Evolutionary conservation across 2,329 filamentous ascomycete species (phyloP), one percentile per base, ranked within the genome.

Genomic region (Huntiella moniliformis): DNA sequence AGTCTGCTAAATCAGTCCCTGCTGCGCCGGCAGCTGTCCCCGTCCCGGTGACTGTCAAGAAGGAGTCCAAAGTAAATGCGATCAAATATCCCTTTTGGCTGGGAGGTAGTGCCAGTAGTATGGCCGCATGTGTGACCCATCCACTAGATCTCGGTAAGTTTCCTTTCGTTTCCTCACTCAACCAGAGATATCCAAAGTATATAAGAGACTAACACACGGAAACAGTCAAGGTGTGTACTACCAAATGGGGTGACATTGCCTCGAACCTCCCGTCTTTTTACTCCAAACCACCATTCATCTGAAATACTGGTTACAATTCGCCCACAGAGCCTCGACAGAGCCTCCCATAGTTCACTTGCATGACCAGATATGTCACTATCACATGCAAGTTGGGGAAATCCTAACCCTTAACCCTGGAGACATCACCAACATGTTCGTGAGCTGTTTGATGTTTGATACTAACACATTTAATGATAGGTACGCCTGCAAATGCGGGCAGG

Each of bases 101-200:
- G 61, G 91, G 91, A 52, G 91, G 91, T 47, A 94, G 84, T 59
- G 86, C 88, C 43, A 91, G 83, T 58, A 92, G 84, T 59, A 79
- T 91, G 68, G 88, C 88, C 34, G 87, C 88, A 38, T 79, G 77
- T 54, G 82, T 94, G 42, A 96, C 88, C 28, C 88, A 96, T 69
- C 88, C 88, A 42, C 68, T 96, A 58, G 87, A 95, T 72, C 70
- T 95, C 52, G 75, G 85, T 92, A 71, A 61, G 79, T 67, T 50
- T 42, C 10, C 8, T 36, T 36, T 5, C 2, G 5, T n/a, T 36
- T 36, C 15, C 34, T 36, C 34, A 13, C 15, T 13, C 12, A 13
- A n/a, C 34, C 31, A 13, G 5, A 8, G 4, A 28, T 28, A 2
- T 28, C 6, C 22, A 28, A 28, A 28, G 22, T 28, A 8, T 28